These are phyloP conservation scores for Penicillium sp. DNA, from an alignment of 2,329 filamentous ascomycete genomes.

Conservation along the genomic window DNA sequence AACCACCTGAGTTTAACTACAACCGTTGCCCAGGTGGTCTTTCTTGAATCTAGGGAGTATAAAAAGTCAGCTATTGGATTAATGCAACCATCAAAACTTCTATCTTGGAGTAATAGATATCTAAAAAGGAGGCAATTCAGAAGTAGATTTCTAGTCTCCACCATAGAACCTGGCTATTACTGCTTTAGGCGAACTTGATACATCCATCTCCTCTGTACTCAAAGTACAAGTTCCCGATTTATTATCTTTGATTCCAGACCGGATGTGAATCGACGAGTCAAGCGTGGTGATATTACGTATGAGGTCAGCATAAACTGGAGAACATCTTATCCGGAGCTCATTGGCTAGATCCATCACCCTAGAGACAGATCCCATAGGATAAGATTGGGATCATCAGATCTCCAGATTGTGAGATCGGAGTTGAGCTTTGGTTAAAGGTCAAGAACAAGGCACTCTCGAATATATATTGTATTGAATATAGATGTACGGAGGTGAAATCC, in stretches of 20 bases:
- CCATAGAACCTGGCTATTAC: background rate
- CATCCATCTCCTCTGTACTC: background rate
- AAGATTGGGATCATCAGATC: constrained; percentile 21
- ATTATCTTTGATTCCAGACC: background rate
- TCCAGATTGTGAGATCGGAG: constrained; percentile 3
- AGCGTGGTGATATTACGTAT: background rate
- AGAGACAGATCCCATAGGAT: background rate
- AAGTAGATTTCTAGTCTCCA: background rate
- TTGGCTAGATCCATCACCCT: background rate
- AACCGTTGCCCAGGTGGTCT: background rate
- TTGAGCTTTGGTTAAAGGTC: background rate
- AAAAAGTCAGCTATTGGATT: too few species aligned
- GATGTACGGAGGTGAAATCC: background rate
- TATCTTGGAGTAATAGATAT: too few species aligned
- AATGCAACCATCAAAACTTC: too few species aligned
- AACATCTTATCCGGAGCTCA: background rate
- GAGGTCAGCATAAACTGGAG: background rate
- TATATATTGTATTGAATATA: background rate
- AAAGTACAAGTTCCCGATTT: background rate
- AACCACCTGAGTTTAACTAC: too few species aligned
- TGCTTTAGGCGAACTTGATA: background rate
- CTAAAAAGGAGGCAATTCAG: too few species aligned
- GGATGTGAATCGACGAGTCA: background rate
- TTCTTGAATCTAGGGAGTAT: background rate
- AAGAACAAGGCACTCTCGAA: background rate